These are phyloP conservation scores for Eudorina sp. DNA, from an alignment of 139 green algal species.

Conservation along the genomic window DNA sequence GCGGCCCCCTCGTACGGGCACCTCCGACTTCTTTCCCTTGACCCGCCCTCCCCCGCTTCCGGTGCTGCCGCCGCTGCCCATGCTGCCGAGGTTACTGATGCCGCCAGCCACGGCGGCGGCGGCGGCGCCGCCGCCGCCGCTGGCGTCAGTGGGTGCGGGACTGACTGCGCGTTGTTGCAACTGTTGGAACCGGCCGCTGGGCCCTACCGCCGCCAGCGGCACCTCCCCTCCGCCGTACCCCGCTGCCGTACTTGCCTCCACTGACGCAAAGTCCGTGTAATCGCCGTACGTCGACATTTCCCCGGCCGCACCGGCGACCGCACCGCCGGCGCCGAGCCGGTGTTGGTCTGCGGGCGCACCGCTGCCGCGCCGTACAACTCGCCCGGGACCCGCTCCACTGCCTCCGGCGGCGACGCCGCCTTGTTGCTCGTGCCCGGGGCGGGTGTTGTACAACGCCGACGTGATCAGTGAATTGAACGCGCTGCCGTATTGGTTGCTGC, in stretches of 20 bases:
- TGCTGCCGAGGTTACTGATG: background rate
- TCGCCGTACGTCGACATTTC: background rate
- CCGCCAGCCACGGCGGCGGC: background rate
- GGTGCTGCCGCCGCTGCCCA: background rate
- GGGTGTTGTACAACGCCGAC: conserved; percentile 9
- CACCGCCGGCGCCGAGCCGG: background rate
- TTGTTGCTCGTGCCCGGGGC: background rate
- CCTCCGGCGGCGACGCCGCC: background rate
- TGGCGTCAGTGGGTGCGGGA: no score
- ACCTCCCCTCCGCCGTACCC: background rate
- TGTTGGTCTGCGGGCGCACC: background rate
- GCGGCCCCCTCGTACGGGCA: background rate
- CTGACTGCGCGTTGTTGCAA: no score
- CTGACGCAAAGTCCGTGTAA: background rate
- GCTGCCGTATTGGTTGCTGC: background rate
- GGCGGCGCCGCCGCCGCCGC: background rate
- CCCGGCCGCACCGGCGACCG: background rate
- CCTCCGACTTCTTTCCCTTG: background rate
- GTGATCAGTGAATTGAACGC: background rate
- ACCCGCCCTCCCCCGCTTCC: background rate
- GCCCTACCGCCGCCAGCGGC: background rate
- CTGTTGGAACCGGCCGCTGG: background rate
- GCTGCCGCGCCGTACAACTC: background rate
- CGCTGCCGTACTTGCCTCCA: background rate
- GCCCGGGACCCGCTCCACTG: background rate